Conservation (phyloP, 768 basidiomycete genomes). For the Omphalotus guepiniiformis region DNA sequence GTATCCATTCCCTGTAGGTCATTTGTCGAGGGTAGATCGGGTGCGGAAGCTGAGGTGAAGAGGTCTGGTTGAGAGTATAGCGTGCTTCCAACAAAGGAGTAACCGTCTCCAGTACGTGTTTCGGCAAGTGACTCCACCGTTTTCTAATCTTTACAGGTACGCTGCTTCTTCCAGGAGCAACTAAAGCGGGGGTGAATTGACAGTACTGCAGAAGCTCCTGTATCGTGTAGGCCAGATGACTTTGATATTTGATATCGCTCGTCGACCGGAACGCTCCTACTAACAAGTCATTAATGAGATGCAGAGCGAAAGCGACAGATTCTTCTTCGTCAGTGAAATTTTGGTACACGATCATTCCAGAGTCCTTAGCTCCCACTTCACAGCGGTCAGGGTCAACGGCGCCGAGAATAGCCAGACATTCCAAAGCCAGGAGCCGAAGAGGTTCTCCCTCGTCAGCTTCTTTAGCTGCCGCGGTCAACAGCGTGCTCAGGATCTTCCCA, state of each 20-base stretch:
- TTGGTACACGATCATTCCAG: conserved; percentile 66
- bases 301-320: conserved; percentile 72
- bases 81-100: conserved; percentile 76
- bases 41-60: conserved; percentile 38
- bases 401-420: conserved; percentile 88
- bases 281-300: conserved; percentile 81
- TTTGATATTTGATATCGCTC: conserved; percentile 91
- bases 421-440: conserved; percentile 69
- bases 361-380: conserved; percentile 55
- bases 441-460: conserved; percentile 74
- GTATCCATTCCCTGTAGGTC: conserved; percentile 97
- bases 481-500: conserved; percentile 58
- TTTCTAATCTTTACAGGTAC: conserved; percentile 63
- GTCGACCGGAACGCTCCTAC: conserved; percentile 90
- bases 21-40: conserved; percentile 76
- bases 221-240: conserved; percentile 82
- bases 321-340: conserved; percentile 83
- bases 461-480: conserved; percentile 68
- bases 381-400: conserved; percentile 95
- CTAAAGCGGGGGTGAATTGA: conserved; percentile 74
- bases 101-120: conserved; percentile 81
- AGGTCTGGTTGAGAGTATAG: conserved; percentile 49
- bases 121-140: conserved; percentile 77
- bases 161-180: conserved; percentile 48
- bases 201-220: conserved; percentile 89